Evolutionary conservation across 441 rosid species (phyloP), one percentile per base, ranked within the genome.

Genomic region (Populus hybrid): DNA sequence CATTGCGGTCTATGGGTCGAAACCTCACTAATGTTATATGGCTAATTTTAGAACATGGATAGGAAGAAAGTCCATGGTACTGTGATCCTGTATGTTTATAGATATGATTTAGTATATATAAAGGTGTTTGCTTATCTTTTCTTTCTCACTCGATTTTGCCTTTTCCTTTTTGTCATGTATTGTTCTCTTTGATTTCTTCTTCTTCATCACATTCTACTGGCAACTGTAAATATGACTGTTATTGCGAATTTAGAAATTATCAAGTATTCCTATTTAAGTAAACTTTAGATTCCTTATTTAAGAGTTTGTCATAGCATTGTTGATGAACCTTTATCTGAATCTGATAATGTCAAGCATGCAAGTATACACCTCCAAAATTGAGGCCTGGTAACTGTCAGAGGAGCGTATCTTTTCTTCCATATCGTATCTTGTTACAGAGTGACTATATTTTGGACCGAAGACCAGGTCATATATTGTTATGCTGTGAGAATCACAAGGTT

Each of bases 31-130:
- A 84, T 88, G 83, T 81, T 80, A 80, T 78, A 84, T 82, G 79
- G 75, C 82, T 87, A 88, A 84, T 85, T 82, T 72, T 77, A 80
- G 87, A 76, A 70, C 83, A 68, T 82, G 86, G 84, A 82, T 86
- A 79, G 80, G 77, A 77, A 79, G 76, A 75, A 75, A 20, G 67
- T 84, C 87, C 79, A 65, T 77, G 79, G 23, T 80, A 71, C 59
- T 76, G 78, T 82, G 42, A 31, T 84, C 83, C 8, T 75, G 76
- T 76, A 77, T 79, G 78, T 82, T 75, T 65, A 70, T 76, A 82
- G 79, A 64, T 75, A 79, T 74, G 76, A 40, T 72, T 78, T 67
- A 67, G 70, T 29, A 85, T 87, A 82, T 79, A 75, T 79, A 81
- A 78, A 81, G 82, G 72, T 79, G 81, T 72, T 82, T 79, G 84